Evolutionary conservation across 176 grass and related monocot species (phyloP), one percentile per base, ranked within the genome.

Genomic region (Oryza brachyantha): DNA sequence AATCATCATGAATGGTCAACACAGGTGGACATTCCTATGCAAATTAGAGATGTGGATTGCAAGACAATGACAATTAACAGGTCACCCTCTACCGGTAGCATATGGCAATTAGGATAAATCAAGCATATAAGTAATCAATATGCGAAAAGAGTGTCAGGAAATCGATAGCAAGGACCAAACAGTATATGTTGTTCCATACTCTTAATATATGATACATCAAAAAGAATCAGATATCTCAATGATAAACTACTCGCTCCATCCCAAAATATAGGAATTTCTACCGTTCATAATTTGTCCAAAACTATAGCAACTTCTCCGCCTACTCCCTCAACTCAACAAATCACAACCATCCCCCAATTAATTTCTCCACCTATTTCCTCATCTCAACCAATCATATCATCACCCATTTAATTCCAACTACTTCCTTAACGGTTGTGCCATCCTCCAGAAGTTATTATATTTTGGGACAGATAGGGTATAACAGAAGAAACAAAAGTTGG

Each of bases 1-100:
- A 84, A 66, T 84, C 68, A 75, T 60, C 31, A 71, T 61, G 34
- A 3, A 75, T 72, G 29, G 63, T 62, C 17, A 41, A 22, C 45
- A 82, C 46, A 38, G 28, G 11, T 35, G 13, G 10, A 0, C 27
- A 46, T 76, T 80, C 13, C 28, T 19, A 76, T 43, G 39, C 9
- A 43, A 64, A 71, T 46, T 73, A 29, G 37, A 82, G 42, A 77
- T 10, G n/a, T 24, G 46, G 64, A 74, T 58, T 79, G n/a, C 46
- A 46, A 60, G n/a, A 12, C 10, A 12, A 74, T 48, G 13, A 28
- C 35, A 66, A 57, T 40, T 41, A 60, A 68, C 48, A 76, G 67
- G 67, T 60, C 58, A 13, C 21, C 14, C 11, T 13, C 48, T 37
- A 74, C 19, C 10, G 35, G 10, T 7, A 78, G 45, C 21, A 73